Evolutionary conservation across 2,329 filamentous ascomycete genomes (phyloP), one percentile per base, ranked within the genome.

Genomic region (Chaetomium strumarium): DNA sequence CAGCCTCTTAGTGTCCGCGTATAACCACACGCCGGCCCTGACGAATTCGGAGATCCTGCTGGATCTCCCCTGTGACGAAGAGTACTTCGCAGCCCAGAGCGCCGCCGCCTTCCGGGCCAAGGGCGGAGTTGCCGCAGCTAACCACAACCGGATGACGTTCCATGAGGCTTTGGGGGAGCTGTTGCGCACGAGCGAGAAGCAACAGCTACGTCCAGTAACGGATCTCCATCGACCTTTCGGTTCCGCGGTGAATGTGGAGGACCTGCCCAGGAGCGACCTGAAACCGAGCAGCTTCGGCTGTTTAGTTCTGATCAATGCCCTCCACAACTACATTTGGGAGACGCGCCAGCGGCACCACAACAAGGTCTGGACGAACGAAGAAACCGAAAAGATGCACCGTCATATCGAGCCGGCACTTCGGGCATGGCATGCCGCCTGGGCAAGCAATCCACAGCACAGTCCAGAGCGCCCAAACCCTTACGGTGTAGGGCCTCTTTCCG

Each of bases 261-360:
- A 84, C 9, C 63, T 78, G 1, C 71, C 78, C 1, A 74, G 79
- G 58, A 83, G 75, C 49, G 83, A 89, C 33, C 75, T 93, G 44
- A 83, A 81, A 59, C 90, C 90, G 0, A 96, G 92, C 70, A 91
- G 90, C 0, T 95, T 96, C 67, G 93, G 92, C 9, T 96, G 90
- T 66, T 76, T 96, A 30, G 80, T 96, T 6, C 73, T 99, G 57
- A 96, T 97, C 66, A 92, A 96, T 65, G 91, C 93, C 3, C 76
- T 97, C 20, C 93, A 97, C 71, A 96, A 96, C 62, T 96, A 96
- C 68, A 96, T 97, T 41, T 97, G 93, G 93, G 92, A 97, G 70
- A 96, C 91, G 0, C 80, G 92, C 20, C 91, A 96, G 69, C 79
- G 90, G 48, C 91, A 96, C 62, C 85, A 91, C 62, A 90, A 88